A percentile compares a stretch with the other conserved stretches of the same genome.
Conservation (phyloP, 2,329 filamentous ascomycete species). For the Aureobasidium sp. region DNA sequence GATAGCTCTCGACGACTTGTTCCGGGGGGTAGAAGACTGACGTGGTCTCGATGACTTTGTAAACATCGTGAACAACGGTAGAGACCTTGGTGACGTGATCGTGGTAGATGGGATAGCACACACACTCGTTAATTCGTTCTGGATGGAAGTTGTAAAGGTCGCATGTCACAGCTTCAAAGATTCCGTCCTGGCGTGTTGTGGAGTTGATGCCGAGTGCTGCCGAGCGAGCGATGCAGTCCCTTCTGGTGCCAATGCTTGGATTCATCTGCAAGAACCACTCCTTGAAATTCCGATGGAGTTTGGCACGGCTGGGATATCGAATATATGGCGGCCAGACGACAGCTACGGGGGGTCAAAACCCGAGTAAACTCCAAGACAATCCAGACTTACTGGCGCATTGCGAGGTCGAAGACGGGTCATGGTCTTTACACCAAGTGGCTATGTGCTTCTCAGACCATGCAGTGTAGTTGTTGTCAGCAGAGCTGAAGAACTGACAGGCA, state of each 20-base stretch:
- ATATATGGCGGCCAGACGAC: conserved; percentile 1
- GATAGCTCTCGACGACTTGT: conserved; percentile 7
- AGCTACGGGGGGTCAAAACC: neutral
- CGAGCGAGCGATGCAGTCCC: conserved; percentile 14
- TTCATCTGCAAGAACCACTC: neutral
- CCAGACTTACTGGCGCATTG: conserved; percentile 13
- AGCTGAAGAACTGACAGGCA: conserved; percentile 6
- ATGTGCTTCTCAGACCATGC: conserved; percentile 4
- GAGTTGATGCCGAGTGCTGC: conserved; percentile 4
- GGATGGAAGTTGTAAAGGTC: conserved; percentile 6
- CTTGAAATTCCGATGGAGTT: neutral
- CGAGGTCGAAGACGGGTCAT: conserved; percentile 10
- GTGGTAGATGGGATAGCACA: conserved; percentile 14
- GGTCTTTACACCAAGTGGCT: conserved; percentile 13
- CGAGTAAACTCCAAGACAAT: too few relatives aligned
- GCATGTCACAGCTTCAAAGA: conserved; percentile 13
- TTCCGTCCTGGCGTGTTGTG: neutral
- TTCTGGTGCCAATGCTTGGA: neutral
- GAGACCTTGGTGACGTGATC: neutral
- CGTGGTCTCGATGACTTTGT: neutral
- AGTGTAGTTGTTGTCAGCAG: neutral
- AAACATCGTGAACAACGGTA: neutral
- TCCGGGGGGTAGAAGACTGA: conserved; percentile 6
- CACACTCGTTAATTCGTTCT: conserved; percentile 3
- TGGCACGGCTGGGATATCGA: neutral